These are phyloP conservation scores for Combretum micranthum DNA, from an alignment of 345 rosid species.

Conservation along the genomic window DNA sequence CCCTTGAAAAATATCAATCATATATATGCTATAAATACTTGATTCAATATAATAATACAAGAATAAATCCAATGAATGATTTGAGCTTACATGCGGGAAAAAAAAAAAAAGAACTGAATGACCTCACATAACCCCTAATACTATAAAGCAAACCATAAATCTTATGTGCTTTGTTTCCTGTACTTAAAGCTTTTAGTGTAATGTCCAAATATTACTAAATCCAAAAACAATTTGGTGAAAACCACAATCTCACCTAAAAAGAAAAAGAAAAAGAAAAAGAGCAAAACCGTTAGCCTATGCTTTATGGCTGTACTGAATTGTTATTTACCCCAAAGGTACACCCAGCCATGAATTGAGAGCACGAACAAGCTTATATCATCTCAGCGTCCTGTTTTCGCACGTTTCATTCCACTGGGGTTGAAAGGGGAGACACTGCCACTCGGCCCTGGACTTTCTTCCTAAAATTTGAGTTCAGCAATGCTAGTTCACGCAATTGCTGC, in stretches of 20 bases:
- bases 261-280: no score
- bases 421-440: conserved; percentile 94
- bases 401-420: conserved; percentile 93
- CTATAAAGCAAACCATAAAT: conserved; percentile 20
- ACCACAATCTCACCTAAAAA: conserved; percentile 31
- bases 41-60: conserved; percentile 30
- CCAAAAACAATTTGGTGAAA: conserved; percentile 18
- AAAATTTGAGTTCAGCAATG: conserved; percentile 79
- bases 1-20: neutral
- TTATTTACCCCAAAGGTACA: conserved; percentile 23
- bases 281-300: conserved; percentile 45
- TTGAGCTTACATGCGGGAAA: conserved; percentile 28
- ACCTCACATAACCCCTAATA: conserved; percentile 38
- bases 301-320: conserved; percentile 27
- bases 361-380: conserved; percentile 17
- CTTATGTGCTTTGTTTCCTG: conserved; percentile 9
- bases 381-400: conserved; percentile 87
- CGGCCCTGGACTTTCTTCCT: conserved; percentile 98
- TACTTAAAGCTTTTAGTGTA: conserved; percentile 11
- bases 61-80: conserved; percentile 63
- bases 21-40: conserved; percentile 14
- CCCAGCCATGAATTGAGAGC: conserved; percentile 20
- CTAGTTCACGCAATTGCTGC: conserved; percentile 92
- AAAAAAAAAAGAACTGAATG: conserved; percentile 22
- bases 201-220: conserved; percentile 12